Base-by-base conservation (phyloP, 306 rosid species). In the Pterocarpus macrocarpus region DNA sequence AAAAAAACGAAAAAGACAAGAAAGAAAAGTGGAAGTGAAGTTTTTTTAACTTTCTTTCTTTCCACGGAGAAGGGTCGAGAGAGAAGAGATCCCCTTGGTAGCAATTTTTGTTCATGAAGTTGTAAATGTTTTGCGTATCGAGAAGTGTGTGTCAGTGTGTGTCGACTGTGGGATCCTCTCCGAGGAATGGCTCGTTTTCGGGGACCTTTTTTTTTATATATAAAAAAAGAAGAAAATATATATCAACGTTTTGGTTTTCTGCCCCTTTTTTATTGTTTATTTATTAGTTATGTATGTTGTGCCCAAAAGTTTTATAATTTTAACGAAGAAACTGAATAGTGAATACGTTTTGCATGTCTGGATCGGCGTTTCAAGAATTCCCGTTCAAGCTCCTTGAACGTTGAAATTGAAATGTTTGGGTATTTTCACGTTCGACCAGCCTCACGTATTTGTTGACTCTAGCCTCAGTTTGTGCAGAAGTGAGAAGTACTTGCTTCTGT, bases 101-200 rank as follows among this genome's bases (percentile, higher is more conserved):
- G 72, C 79, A 53, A 9, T 57, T 80, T 82, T 83, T 81, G 77
- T 64, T 30, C 35, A 53, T 58, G 79, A 78, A 67, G 75, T 64
- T 86, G 89, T 77, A 83, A 84, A 80, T 80, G 86, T 53, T 77
- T 76, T 80, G 52, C 80, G 64, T 50, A 39, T 28, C 76, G 59
- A 33, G 81, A 45, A 47, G 80, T 9, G 57, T 50, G 57, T 47
- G 53, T 47, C 15, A 9, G 8, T 22, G 9, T 43, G 53, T 50
- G 79, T 53, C 69, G 57, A 84, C 28, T 67, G 79, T 14, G 55
- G 75, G 81, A 87, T 84, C 81, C 76, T 74, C 91, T 85, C 87
- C 73, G 7, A 70, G 83, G 69, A 86, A 79, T 83, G 88, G 76
- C 92, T 85, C 81, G 45, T 67, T 74, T 80, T 45, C 44, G 15